Evolutionary conservation across 306 rosid genomes (phyloP), one percentile per base, ranked within the genome.

Genomic region (Fagus sylvatica): DNA sequence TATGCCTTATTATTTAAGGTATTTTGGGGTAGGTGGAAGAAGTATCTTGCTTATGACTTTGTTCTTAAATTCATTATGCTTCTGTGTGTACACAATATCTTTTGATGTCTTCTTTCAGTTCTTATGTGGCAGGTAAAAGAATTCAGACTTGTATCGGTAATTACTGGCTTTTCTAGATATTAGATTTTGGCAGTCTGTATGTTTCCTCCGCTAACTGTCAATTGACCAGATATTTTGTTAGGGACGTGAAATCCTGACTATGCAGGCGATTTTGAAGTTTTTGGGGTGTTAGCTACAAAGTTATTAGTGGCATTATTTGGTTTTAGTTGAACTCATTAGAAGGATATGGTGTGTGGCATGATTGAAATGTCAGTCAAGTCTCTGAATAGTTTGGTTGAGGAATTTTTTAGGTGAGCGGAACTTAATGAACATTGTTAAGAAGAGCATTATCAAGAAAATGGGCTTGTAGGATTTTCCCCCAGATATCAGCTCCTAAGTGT

Each of bases 91-190:
- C 12, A 4, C 54, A 57, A 70, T 71, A 15, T 69, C 33, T 74
- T 49, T 85, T 87, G 74, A 82, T 78, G 67, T 53, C 79, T 61
- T 53, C 69, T 89, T 82, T 75, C 70, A 87, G 89, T 82, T 89
- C 78, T 73, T 46, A 46, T 76, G 74, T 89, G 87, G 81, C 93
- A 85, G 93, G 89, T 87, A 79, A 75, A 89, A 76, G 83, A 79
- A 74, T 76, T 81, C 81, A 55, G 83, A 83, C 65, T 0, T 59
- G 36, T 34, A 42, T 80, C 79, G 79, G 49, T 71, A 34, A 36
- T 49, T 74, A 74, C 61, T 66, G 81, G 53, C 80, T 73, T 60
- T 83, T 66, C 34, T 59, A 34, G 78, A 73, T 76, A 74, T 75
- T 75, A 53, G 65, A 61, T 13, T 39, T 61, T 32, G 54, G 71